Evolutionary conservation across 352 stramenopile species (phyloP).

Genomic region (Pythium dissotocum): DNA sequence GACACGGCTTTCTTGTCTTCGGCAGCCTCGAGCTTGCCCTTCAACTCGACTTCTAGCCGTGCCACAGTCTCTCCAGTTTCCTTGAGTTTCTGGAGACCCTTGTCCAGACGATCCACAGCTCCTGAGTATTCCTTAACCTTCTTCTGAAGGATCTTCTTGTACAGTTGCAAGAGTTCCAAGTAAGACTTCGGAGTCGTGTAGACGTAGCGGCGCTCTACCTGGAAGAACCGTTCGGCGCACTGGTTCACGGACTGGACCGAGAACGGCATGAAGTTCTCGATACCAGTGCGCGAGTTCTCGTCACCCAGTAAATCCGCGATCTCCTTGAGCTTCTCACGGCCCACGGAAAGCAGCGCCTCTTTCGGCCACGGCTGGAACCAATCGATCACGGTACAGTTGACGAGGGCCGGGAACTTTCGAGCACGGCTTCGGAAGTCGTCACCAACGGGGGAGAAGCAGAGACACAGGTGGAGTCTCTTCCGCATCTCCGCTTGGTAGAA

Average conservation of each 20-base stretch:
- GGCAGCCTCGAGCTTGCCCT: slow-evolving; percentile 94
- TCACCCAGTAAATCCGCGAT: slow-evolving; percentile 82
- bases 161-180: slow-evolving; percentile 93
- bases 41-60: slow-evolving; percentile 93
- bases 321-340: slow-evolving; percentile 85
- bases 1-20: slow-evolving; percentile 95
- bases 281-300: slow-evolving; percentile 76
- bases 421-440: slow-evolving; percentile 94
- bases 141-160: slow-evolving; percentile 93
- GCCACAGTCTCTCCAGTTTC: slow-evolving; percentile 93
- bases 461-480: slow-evolving; percentile 94
- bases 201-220: slow-evolving; percentile 90
- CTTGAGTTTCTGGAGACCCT: slow-evolving; percentile 92
- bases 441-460: slow-evolving; percentile 95
- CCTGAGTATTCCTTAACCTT: slow-evolving; percentile 88
- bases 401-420: slow-evolving; percentile 94
- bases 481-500: slow-evolving; percentile 95
- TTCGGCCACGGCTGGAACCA: slow-evolving; percentile 95
- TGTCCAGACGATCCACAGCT: slow-evolving; percentile 91
- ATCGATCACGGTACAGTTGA: slow-evolving; percentile 96
- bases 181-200: slow-evolving; percentile 97
- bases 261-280: slow-evolving; percentile 96
- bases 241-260: slow-evolving; percentile 94
- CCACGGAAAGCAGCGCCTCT: slow-evolving; percentile 92
- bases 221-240: slow-evolving; percentile 88